Percentiles rank a stretch among this genome's conserved stretches.
Evolutionary conservation across 164 flowering plant species (phyloP).

Genomic region (Amborella trichopoda): DNA sequence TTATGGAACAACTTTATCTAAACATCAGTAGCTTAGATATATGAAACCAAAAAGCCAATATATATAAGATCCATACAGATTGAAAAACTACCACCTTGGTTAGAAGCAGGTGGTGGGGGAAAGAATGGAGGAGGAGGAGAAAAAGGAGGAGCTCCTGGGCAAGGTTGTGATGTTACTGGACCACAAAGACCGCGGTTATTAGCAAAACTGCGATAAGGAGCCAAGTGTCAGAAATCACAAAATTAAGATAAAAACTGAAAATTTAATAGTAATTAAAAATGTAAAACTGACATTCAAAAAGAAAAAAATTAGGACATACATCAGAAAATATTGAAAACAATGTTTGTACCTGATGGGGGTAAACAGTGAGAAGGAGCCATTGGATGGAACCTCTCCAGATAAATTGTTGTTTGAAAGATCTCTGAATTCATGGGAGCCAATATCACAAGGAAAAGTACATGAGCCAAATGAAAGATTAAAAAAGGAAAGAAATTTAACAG

Average conservation of each 20-base stretch:
- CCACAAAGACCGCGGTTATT: constrained; percentile 50
- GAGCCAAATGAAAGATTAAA: neutral
- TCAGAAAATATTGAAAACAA: too few relatives aligned
- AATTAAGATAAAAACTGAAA: too few relatives aligned
- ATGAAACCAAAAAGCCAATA: neutral
- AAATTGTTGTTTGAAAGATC: constrained; percentile 54
- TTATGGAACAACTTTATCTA: neutral
- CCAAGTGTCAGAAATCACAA: too few relatives aligned
- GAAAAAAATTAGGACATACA: too few relatives aligned
- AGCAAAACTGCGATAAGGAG: constrained; percentile 75
- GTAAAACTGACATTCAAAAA: too few relatives aligned
- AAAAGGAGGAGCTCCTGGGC: constrained; percentile 94
- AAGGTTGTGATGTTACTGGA: constrained; percentile 30
- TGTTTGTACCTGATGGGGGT: constrained; percentile 67
- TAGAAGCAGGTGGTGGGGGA: constrained; percentile 49
- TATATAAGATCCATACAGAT: neutral
- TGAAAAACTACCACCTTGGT: constrained; percentile 37
- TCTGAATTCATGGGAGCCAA: constrained; percentile 13
- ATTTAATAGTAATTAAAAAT: too few relatives aligned
- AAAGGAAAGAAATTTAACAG: neutral
- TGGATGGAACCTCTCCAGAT: constrained; percentile 42
- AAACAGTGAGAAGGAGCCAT: constrained; percentile 57
- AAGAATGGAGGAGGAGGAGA: constrained; percentile 96
- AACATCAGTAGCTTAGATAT: neutral
- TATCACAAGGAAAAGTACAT: neutral